Conservation (phyloP, 140 eudicot genomes). For the Flaveria floridana region DNA sequence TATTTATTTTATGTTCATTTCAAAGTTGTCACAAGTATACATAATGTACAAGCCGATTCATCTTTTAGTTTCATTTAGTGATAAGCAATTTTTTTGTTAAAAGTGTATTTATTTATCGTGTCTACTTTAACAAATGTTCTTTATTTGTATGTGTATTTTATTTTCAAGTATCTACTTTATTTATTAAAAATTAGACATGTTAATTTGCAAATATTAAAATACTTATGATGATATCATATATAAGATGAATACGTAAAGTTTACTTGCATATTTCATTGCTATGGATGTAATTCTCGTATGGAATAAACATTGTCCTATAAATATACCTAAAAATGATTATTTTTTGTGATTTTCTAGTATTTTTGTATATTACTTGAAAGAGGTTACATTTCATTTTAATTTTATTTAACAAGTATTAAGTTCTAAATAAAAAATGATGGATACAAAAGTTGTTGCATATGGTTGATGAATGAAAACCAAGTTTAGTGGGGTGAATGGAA, state of each 20-base stretch:
- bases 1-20: neutral
- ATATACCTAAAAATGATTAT: neutral
- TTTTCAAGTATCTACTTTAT: neutral
- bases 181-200: neutral
- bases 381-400: neutral
- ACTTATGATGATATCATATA: neutral
- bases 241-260: neutral
- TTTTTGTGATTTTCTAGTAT: neutral
- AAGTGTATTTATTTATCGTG: neutral
- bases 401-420: neutral
- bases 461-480: constrained; percentile 37
- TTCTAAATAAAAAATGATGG: neutral
- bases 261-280: neutral
- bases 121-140: neutral
- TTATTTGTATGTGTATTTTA: neutral
- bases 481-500: constrained; percentile 34
- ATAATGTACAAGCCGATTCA: neutral
- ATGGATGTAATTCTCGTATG: no score
- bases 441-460: constrained; percentile 1
- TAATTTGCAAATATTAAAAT: neutral
- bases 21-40: neutral
- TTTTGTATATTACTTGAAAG: neutral
- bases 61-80: neutral
- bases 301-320: neutral
- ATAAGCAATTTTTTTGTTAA: neutral